Conservation (phyloP, 2,329 filamentous ascomycete genomes). For the Sphaerostilbella broomeana region DNA sequence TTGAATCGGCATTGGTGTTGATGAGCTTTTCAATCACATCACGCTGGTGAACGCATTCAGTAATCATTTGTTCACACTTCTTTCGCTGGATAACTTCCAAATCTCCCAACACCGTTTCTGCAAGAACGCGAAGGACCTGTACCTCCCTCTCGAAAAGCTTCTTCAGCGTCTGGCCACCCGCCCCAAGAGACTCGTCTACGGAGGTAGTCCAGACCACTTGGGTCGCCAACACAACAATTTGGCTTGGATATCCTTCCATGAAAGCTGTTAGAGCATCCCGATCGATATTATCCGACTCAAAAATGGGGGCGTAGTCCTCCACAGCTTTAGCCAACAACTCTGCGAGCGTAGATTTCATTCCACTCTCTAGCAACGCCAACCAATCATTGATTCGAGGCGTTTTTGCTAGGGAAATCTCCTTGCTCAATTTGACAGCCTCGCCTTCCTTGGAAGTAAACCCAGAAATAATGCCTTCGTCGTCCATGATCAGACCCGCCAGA, state of each 20-base stretch:
- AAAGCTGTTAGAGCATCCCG: constrained; percentile 67
- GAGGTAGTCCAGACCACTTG: constrained; percentile 90
- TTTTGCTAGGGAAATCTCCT: constrained; percentile 85
- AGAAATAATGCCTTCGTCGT: constrained; percentile 82
- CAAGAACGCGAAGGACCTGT: constrained; percentile 76
- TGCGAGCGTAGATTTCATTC: constrained; percentile 90
- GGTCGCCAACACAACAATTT: constrained; percentile 90
- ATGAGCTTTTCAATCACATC: constrained; percentile 87
- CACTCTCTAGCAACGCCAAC: constrained; percentile 85
- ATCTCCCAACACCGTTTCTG: constrained; percentile 82
- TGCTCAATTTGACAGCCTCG: constrained; percentile 80
- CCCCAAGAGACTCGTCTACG: constrained; percentile 69
- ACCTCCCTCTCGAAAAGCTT: constrained; percentile 75
- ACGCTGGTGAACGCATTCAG: constrained; percentile 95
- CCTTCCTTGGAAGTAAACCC: constrained; percentile 95
- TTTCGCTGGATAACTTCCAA: constrained; percentile 81
- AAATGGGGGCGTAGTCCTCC: constrained; percentile 72
- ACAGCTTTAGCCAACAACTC: constrained; percentile 85
- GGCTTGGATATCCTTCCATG: constrained; percentile 77
- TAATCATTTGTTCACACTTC: constrained; percentile 98
- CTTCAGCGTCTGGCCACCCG: constrained; percentile 63
- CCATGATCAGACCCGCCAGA: constrained; percentile 81
- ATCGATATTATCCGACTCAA: constrained; percentile 65
- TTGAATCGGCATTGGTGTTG: constrained; percentile 62
- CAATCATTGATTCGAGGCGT: constrained; percentile 98